These are phyloP conservation scores for Magnolia changhungtana DNA, from an alignment of 164 flowering plant genomes.

Conservation along the genomic window DNA sequence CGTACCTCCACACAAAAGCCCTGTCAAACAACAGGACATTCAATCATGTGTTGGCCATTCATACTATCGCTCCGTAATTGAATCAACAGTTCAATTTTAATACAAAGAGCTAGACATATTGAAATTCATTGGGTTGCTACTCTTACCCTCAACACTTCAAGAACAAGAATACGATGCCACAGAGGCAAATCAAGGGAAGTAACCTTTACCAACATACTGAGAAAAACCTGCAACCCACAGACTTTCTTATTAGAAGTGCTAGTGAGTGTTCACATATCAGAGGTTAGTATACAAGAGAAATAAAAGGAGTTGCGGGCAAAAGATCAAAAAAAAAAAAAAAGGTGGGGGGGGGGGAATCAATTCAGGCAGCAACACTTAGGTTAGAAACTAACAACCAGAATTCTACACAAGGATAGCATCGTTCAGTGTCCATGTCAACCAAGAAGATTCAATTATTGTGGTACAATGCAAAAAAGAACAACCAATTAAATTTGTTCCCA, in stretches of 20 bases:
- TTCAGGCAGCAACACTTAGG: background rate
- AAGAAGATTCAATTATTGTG: background rate
- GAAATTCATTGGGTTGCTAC: background rate
- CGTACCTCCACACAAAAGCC: slow-evolving; percentile 98
- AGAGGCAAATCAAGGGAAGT: slow-evolving; percentile 83
- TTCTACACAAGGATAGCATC: background rate
- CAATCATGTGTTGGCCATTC: background rate
- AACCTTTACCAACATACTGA: slow-evolving; percentile 84
- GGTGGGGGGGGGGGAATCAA: background rate
- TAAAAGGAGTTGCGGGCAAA: background rate
- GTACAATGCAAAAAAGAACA: background rate
- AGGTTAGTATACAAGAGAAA: background rate
- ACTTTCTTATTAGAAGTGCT: background rate
- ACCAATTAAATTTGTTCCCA: background rate
- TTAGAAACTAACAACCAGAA: background rate
- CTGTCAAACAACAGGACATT: slow-evolving; percentile 34
- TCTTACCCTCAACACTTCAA: slow-evolving; percentile 91
- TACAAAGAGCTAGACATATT: background rate
- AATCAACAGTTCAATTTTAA: background rate
- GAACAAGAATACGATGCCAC: slow-evolving; percentile 99
- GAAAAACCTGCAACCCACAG: slow-evolving; percentile 75
- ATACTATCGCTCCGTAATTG: background rate
- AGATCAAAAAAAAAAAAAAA: background rate
- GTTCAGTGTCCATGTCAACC: background rate
- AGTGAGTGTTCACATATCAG: background rate